phyloP scores from a whole-genome alignment of 179 eudicot species.

The Silene noctiflora region DNA sequence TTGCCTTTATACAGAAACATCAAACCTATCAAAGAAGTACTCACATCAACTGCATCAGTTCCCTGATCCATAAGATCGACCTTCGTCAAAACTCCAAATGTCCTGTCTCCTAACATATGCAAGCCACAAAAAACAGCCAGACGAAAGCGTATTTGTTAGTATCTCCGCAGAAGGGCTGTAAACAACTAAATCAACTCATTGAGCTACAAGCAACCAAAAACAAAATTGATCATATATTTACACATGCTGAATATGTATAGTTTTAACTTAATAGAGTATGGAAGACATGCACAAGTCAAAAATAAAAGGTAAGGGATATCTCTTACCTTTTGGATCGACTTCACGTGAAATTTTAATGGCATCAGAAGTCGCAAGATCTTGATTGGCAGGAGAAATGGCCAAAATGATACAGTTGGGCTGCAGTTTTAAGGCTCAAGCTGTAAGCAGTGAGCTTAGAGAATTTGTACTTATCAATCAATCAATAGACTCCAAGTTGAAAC shows the following conservation, averaged over 20 bases:
- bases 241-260: no score
- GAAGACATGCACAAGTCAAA: no score
- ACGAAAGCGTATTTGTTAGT: no score
- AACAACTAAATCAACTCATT: no score
- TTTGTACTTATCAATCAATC: no score
- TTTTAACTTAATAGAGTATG: no score
- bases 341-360: conserved; percentile 97
- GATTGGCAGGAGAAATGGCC: conserved; percentile 98
- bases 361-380: conserved; percentile 99
- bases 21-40: conserved; percentile 5
- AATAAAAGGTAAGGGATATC: neutral
- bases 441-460: neutral
- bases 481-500: no score
- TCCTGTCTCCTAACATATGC: conserved; percentile 34
- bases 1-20: no score
- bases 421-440: neutral
- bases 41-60: conserved; percentile 50
- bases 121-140: no score
- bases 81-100: conserved; percentile 50
- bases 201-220: no score
- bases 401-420: conserved; percentile 97
- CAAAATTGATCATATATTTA: no score
- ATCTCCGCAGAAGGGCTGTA: no score
- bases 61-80: conserved; percentile 53
- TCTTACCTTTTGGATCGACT: conserved; percentile 83